phyloP scores from a whole-genome alignment of 768 basidiomycete genomes.

The Gautieria morchelliformis region DNA sequence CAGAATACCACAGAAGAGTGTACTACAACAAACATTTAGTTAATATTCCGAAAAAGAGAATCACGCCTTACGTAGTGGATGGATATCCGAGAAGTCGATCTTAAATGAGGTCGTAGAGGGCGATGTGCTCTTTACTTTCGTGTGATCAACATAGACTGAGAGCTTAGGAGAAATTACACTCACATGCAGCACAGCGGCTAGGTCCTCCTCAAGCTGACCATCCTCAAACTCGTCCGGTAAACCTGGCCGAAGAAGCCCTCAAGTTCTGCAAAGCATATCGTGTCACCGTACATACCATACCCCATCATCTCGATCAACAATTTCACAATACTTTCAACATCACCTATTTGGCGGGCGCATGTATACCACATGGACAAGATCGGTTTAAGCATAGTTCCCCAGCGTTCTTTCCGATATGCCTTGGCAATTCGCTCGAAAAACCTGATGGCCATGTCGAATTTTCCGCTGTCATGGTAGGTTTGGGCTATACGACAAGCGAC shows the following conservation, averaged over 20 bases:
- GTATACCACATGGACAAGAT: constrained; percentile 74
- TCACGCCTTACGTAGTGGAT: constrained; percentile 47
- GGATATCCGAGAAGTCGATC: constrained; percentile 54
- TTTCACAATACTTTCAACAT: constrained; percentile 65
- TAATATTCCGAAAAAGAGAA: neutral
- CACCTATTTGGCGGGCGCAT: constrained; percentile 69
- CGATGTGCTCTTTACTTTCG: constrained; percentile 49
- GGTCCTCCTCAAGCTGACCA: constrained; percentile 51
- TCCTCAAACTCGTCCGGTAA: constrained; percentile 20
- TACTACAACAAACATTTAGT: constrained; percentile 36
- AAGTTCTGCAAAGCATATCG: constrained; percentile 6
- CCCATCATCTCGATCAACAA: constrained; percentile 79
- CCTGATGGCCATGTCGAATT: constrained; percentile 84
- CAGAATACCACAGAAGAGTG: constrained; percentile 63
- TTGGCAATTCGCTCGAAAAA: constrained; percentile 91
- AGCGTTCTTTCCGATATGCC: constrained; percentile 79
- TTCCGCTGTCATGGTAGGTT: constrained; percentile 69
- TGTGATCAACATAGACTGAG: neutral
- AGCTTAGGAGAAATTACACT: constrained; percentile 6
- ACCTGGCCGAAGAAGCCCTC: constrained; percentile 21
- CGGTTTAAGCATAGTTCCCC: constrained; percentile 64
- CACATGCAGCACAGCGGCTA: constrained; percentile 68
- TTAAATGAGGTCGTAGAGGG: constrained; percentile 47
- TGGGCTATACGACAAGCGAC: constrained; percentile 87
- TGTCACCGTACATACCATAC: constrained; percentile 40